Evolutionary conservation across 176 grass and related monocot genomes (phyloP), one percentile per base, ranked within the genome.

Genomic region (Bonia amplexicaulis): DNA sequence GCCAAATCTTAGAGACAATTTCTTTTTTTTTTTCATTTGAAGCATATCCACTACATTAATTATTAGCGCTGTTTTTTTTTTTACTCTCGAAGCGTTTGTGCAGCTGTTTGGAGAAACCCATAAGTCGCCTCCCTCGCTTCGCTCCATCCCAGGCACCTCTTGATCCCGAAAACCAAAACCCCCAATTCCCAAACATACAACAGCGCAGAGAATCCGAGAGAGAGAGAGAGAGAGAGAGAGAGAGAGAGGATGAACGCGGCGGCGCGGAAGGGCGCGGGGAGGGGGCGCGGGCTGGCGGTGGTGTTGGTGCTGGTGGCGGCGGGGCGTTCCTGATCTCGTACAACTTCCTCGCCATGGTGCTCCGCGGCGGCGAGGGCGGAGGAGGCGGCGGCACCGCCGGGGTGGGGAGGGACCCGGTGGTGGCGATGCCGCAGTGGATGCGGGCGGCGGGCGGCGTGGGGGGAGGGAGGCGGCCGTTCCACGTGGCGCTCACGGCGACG

Each of bases 401-500:
- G 42, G 3, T 17, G 41, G 81, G 10, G 33, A 86, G 74, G 63
- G 93, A 90, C 87, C 79, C 87, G 6, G 86, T 81, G 74, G 88
- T 84, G 44, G 14, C 74, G 65, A 93, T 93, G 89, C 91, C 85
- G 22, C 65, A 57, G 78, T 77, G 78, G 60, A 74, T 86, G 72
- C 79, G 84, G 71, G 65, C 59, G 42, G 76, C 47, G 1, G 65
- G 82, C 37, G 20, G 66, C 22, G 61, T n/a, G 3, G 66, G 19
- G 58, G 79, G 52, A 7, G 67, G 73, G 25, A 33, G 70, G 54
- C 87, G 92, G 71, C 75, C 89, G 61, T 97, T 93, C 89, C 92
- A 97, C 51, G 92, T 97, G 79, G 92, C 89, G 41, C 82, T 97
- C 77, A 97, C 93, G 22, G 87, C 93, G 52, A 88, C 89, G 6